Base-by-base conservation (phyloP, 768 basidiomycete species). In the Podaxis carcinomalis region DNA sequence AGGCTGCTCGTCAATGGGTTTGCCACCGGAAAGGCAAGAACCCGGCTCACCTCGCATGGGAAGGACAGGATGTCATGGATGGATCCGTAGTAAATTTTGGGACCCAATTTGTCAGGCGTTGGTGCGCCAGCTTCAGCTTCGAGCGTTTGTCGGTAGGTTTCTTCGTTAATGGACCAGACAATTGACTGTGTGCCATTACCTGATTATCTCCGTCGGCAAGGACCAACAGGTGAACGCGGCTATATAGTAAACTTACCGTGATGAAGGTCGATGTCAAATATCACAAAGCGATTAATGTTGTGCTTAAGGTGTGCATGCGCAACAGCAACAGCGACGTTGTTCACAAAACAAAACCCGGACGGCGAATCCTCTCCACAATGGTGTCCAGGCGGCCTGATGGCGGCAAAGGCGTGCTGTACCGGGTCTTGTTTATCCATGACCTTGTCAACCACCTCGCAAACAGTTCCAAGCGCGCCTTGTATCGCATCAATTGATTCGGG, bases 141-240 rank as follows among this genome's bases (percentile, higher is more conserved):
- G 0, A 92, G 80, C 2, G 80, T 82, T 65, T 87, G 81, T 13
- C 86, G 82, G 70, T 93, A 87, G 0, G 89, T 84, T 64, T 94
- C 92, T 68, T 92, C 92, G 64, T 98, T 98, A 61, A 98, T 88
- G 59, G 90, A 86, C 92, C 93, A 96, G 0, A 80, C 83, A 36
- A 98, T 87, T 0, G 93, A 86, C 71, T 99, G 96, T 0, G 96
- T 98, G 1, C 96, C 95, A 69, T 97, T 96, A 1, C 95, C 93
- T 91, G 73, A 23, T 53, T n/a, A 21, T 7, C 14, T 14, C 16
- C 42, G 39, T 47, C 46, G 25, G 14, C 2, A 5, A 14, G 53
- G 25, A 59, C 27, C 28, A 0, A 62, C 14, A 7, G 13, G 21
- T 13, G 32, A 40, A n/a, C 5, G 49, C 57, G 16, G 44, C 5